Conservation (phyloP, 140 eudicot species). For the Flaveria floridana region DNA sequence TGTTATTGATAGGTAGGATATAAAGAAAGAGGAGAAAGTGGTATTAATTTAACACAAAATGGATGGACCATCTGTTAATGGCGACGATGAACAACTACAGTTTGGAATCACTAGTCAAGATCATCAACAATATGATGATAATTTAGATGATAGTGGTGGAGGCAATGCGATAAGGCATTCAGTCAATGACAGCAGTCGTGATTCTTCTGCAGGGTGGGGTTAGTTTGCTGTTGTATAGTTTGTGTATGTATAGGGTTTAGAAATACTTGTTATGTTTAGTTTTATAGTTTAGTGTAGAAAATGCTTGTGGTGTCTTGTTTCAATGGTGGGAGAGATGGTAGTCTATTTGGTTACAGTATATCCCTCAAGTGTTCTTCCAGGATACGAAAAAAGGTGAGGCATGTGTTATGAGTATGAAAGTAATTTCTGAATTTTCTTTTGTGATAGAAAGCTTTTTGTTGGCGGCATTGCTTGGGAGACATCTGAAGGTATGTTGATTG, state of each 20-base stretch:
- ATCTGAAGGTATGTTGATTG: slow-evolving; percentile 58
- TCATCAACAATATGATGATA: slow-evolving; percentile 29
- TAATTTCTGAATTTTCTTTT: slow-evolving; percentile 61
- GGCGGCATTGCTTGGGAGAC: slow-evolving; percentile 99
- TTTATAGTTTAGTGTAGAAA: slow-evolving; percentile 20
- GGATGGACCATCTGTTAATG: slow-evolving; percentile 42
- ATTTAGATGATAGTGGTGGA: slow-evolving; percentile 46
- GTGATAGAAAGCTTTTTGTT: slow-evolving; percentile 88
- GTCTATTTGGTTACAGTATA: background rate
- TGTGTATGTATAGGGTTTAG: slow-evolving; percentile 34
- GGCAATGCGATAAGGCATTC: slow-evolving; percentile 41
- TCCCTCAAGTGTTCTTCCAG: background rate
- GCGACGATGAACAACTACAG: slow-evolving; percentile 36
- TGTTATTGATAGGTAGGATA: slow-evolving; percentile 22
- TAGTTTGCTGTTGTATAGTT: slow-evolving; percentile 45
- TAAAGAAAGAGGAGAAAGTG: background rate
- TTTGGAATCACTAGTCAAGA: slow-evolving; percentile 24
- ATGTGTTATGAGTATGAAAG: slow-evolving; percentile 35
- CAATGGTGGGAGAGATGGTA: slow-evolving; percentile 31
- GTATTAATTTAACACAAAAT: slow-evolving; percentile 23
- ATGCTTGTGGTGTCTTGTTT: slow-evolving; percentile 6
- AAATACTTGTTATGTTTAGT: slow-evolving; percentile 31
- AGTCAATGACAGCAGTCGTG: slow-evolving; percentile 43
- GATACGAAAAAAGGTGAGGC: slow-evolving; percentile 12
- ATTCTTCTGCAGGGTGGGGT: slow-evolving; percentile 63